Evolutionary conservation across 148 eudicot genomes (phyloP).

Genomic region (Pharnaceum exiguum): DNA sequence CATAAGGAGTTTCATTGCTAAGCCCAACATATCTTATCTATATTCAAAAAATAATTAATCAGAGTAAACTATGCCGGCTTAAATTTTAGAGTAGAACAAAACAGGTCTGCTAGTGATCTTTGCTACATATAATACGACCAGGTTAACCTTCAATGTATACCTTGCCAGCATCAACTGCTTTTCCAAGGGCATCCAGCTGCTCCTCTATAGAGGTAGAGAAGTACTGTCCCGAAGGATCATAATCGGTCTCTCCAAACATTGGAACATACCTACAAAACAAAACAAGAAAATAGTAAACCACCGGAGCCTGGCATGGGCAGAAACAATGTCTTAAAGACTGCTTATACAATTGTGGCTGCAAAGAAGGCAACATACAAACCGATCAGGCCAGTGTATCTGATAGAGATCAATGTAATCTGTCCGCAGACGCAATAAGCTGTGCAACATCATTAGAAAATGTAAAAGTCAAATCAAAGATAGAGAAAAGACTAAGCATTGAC

Average conservation of each 20-base stretch:
- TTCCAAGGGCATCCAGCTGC: slow-evolving; percentile 64
- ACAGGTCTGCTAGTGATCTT: not conserved
- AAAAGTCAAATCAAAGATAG: slow-evolving; percentile 1
- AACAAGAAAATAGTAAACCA: slow-evolving; percentile 2
- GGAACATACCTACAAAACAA: slow-evolving; percentile 72
- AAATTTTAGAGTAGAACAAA: not conserved
- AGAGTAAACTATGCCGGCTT: too few species aligned
- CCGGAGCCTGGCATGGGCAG: not conserved
- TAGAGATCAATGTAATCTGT: slow-evolving; percentile 82
- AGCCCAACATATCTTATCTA: slow-evolving; percentile 86
- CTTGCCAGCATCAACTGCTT: slow-evolving; percentile 85
- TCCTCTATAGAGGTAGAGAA: slow-evolving; percentile 56
- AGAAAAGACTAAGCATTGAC: not conserved
- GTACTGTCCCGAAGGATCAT: slow-evolving; percentile 51
- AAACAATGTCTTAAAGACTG: not conserved
- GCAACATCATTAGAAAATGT: slow-evolving; percentile 18
- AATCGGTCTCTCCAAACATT: slow-evolving; percentile 93
- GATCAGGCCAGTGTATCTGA: slow-evolving; percentile 97
- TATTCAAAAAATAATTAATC: slow-evolving; percentile 13
- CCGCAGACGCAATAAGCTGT: slow-evolving; percentile 63
- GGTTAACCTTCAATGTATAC: slow-evolving; percentile 26
- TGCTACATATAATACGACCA: not conserved
- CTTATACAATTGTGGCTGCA: not conserved
- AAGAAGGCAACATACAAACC: slow-evolving; percentile 60
- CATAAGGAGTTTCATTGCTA: slow-evolving; percentile 92